Base-by-base conservation (phyloP, 352 stramenopile genomes). In the Globisporangium nodosum region DNA sequence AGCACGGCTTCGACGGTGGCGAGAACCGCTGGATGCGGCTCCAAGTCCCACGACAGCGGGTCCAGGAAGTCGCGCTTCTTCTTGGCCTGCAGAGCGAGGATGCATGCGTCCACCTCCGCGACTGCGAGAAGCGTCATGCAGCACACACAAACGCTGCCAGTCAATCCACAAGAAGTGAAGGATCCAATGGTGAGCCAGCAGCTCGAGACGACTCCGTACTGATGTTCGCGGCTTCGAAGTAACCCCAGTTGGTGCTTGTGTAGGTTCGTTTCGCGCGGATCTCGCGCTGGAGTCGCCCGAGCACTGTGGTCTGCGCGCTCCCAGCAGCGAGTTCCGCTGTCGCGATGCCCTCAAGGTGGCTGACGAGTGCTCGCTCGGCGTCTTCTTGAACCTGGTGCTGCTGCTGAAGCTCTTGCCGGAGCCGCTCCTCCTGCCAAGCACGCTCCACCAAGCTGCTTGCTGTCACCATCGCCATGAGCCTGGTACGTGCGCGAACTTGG, bases 1-100 rank as follows among this genome's bases (percentile, higher is more conserved):
- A 90, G 50, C 31, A 88, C 74, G 15, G 78, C 76, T 42, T 80
- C 62, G 9, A 81, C 68, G 0, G 78, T 80, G 18, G 66, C 67
- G 12, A 88, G 49, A 2, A 88, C 61, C 40, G 66, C 71, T 49
- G 66, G 35, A 20, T 79, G 76, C 0, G 80, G 77, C 9, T 56
- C 30, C 24, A 88, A 61, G 61, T 88, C 78, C 77, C 74, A 90
- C 2, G 69, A 78, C 33, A 90, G 63, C 5, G 78, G 73, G 16
- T 87, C 76, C 9, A 90, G 66, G 45, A 90, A 90, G 6, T 81
- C 76, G 12, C 68, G 68, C 60, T 87, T 85, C 7, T 56, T 65
- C 46, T 74, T 64, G 21, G 74, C 76, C 60, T 88, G 78, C 3
- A 90, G 66, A 40, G 69, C 68, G 37, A 90, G 82, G 18, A 74